A percentile compares a stretch with the other conserved stretches of the same genome.
These are phyloP conservation scores for Tetrapisispora namnaoensis DNA, from an alignment of 805 yeast species.

Conservation along the genomic window DNA sequence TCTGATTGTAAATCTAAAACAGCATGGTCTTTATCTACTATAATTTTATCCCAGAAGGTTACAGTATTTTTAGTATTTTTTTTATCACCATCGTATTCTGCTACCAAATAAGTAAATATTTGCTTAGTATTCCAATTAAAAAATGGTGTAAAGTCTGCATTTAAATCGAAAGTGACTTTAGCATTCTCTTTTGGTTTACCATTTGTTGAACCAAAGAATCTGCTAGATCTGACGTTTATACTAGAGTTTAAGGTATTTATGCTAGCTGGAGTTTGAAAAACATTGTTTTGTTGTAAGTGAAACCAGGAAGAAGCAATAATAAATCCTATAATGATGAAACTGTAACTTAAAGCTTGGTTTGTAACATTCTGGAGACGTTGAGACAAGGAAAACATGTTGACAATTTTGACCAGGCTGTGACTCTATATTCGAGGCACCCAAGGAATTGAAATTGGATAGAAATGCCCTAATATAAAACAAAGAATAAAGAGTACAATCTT, in stretches of 20 bases:
- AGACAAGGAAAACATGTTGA: slow-evolving; percentile 32
- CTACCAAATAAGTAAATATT: slow-evolving; percentile 83
- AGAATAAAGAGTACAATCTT: no score
- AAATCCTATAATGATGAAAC: slow-evolving; percentile 37
- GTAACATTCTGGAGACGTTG: slow-evolving; percentile 42
- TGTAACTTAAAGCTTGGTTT: slow-evolving; percentile 45
- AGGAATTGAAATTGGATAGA: no score
- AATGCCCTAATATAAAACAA: no score
- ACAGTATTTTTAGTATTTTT: slow-evolving; percentile 48
- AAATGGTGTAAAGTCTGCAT: slow-evolving; percentile 62
- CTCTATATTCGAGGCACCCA: no score
- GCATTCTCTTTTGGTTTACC: slow-evolving; percentile 71
- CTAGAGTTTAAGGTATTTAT: slow-evolving; percentile 31
- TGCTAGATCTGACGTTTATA: slow-evolving; percentile 43
- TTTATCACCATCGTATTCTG: slow-evolving; percentile 54
- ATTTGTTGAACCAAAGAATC: slow-evolving; percentile 55
- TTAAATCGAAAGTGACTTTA: slow-evolving; percentile 60
- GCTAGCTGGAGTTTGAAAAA: slow-evolving; percentile 34
- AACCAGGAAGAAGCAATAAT: slow-evolving; percentile 39
- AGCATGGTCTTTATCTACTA: slow-evolving; percentile 51
- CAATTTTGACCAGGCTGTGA: background rate
- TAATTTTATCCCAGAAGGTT: slow-evolving; percentile 86
- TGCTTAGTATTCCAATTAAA: slow-evolving; percentile 98
- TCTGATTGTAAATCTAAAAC: slow-evolving; percentile 39
- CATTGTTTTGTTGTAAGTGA: slow-evolving; percentile 40